A percentile compares a stretch with the other conserved stretches of the same genome.
Conservation (phyloP, 306 rosid species). For the Prunus mira region DNA sequence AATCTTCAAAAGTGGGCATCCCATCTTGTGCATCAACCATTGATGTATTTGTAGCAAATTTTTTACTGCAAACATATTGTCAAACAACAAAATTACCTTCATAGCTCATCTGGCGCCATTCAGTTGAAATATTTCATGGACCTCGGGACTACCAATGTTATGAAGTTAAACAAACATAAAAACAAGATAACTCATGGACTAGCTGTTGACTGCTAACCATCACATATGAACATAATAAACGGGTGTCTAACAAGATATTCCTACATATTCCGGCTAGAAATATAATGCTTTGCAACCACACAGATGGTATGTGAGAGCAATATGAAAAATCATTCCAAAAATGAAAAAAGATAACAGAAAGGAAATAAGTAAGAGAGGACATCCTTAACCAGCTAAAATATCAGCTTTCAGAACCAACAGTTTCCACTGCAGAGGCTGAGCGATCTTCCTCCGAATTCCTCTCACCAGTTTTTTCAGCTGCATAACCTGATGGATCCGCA, state of each 20-base stretch:
- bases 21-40: too few relatives aligned
- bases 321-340: conserved; percentile 9
- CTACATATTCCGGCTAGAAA: not conserved
- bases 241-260: conserved; percentile 6
- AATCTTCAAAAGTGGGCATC: too few relatives aligned
- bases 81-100: not conserved
- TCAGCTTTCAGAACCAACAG: conserved; percentile 31
- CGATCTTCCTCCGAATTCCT: conserved; percentile 20
- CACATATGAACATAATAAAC: conserved; percentile 4
- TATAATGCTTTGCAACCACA: conserved; percentile 4
- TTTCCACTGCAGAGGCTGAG: conserved; percentile 25
- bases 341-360: not conserved
- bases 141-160: not conserved
- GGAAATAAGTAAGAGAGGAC: not conserved
- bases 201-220: not conserved
- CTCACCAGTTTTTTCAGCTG: conserved; percentile 21
- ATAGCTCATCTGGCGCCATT: not conserved
- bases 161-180: not conserved
- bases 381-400: not conserved
- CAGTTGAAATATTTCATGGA: not conserved
- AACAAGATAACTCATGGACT: not conserved
- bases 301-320: conserved; percentile 4
- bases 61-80: not conserved
- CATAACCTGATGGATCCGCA: conserved; percentile 11
- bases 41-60: not conserved